Percentiles rank a stretch among this genome's conserved stretches.
Conservation (phyloP, 2,329 filamentous ascomycete species). For the Aspergillus pseudotamarii region DNA sequence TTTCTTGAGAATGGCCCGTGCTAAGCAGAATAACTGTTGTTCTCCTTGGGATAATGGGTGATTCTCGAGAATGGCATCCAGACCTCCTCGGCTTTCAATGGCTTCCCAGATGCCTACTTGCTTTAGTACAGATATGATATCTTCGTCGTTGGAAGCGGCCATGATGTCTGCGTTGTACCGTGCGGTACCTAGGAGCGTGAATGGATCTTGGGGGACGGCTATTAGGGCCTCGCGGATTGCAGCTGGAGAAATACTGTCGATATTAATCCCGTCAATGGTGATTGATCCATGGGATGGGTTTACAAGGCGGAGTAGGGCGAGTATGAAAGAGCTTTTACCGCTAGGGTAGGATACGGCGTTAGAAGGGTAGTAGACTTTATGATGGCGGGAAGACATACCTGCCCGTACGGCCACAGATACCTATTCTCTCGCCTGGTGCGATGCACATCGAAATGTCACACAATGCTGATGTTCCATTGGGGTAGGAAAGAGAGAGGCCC, state of each 20-base stretch:
- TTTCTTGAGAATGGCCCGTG: conserved; percentile 45
- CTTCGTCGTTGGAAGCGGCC: conserved; percentile 39
- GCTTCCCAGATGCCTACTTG: conserved; percentile 50
- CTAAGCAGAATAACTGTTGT: conserved; percentile 54
- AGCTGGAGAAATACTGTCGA: conserved; percentile 17
- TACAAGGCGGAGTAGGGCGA: conserved; percentile 27
- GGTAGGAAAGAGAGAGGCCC: not conserved
- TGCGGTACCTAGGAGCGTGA: conserved; percentile 33
- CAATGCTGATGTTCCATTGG: not conserved
- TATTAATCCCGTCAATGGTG: conserved; percentile 24
- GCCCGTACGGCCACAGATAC: conserved; percentile 4
- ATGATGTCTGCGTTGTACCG: conserved; percentile 54
- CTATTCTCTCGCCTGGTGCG: not conserved
- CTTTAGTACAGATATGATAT: conserved; percentile 47
- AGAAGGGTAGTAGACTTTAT: not conserved
- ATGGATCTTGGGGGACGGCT: conserved; percentile 30
- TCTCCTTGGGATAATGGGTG: conserved; percentile 51
- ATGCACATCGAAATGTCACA: not conserved
- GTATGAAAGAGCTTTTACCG: conserved; percentile 17
- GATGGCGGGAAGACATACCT: not conserved
- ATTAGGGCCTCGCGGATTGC: conserved; percentile 19
- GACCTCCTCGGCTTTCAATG: conserved; percentile 41
- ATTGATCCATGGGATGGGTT: conserved; percentile 28
- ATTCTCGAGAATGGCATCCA: conserved; percentile 39
- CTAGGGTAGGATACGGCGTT: not conserved